A percentile compares a stretch with the other conserved stretches of the same genome.
These are phyloP conservation scores for Sporothrix schenckii DNA, from an alignment of 2,329 filamentous ascomycete species.

Conservation along the genomic window DNA sequence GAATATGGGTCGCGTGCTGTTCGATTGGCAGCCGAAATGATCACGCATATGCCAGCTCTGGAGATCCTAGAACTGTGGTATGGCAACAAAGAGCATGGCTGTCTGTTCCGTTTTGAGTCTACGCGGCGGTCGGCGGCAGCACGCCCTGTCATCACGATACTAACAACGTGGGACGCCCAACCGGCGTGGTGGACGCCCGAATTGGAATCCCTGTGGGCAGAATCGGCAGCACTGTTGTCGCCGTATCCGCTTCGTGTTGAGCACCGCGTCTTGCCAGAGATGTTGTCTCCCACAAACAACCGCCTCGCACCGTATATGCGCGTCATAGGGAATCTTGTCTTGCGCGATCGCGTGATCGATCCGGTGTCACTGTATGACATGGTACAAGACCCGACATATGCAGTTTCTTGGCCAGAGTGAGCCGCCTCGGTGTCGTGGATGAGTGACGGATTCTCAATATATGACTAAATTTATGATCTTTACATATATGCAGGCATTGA, in stretches of 20 bases:
- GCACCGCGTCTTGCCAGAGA: background rate
- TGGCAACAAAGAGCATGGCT: background rate
- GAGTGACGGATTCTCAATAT: too few relatives aligned
- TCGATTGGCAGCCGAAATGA: background rate
- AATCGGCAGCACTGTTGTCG: background rate
- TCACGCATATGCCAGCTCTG: background rate
- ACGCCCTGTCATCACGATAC: background rate
- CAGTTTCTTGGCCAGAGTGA: background rate
- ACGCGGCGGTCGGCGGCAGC: too few relatives aligned
- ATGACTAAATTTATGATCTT: background rate
- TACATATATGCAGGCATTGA: background rate
- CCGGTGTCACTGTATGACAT: constrained; percentile 1
- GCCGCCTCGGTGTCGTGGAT: too few relatives aligned
- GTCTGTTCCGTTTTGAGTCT: background rate
- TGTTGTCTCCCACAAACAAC: background rate
- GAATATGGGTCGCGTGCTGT: background rate
- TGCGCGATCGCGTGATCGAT: constrained; percentile 8
- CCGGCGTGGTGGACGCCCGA: background rate
- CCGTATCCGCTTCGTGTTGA: background rate
- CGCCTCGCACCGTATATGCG: background rate
- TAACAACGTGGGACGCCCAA: background rate
- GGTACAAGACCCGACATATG: background rate
- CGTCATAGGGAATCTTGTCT: background rate
- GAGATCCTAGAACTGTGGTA: background rate
- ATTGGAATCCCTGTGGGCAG: background rate